Percentiles rank a stretch among this genome's conserved stretches.
Conservation (phyloP, 176 grass and related monocot species). For the Thinopyrum elongatum region DNA sequence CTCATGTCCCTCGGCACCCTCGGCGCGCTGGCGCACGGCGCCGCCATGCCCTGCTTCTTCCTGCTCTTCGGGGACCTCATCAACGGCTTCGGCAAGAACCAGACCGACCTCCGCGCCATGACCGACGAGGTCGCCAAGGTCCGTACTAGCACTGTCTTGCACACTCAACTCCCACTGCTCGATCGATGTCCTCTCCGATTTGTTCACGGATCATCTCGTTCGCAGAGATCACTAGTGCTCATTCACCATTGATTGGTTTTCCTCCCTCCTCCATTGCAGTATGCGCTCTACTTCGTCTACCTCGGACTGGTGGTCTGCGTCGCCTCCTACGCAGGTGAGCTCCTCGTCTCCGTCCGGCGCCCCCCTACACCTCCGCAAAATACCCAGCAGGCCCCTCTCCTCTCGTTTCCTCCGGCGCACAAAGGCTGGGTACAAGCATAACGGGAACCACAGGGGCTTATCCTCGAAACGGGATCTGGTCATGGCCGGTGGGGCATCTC, state of each 20-base stretch:
- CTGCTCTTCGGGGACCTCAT: constrained; percentile 95
- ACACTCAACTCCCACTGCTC: neutral
- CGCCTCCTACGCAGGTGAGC: constrained; percentile 83
- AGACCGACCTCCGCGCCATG: constrained; percentile 82
- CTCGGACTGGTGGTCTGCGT: constrained; percentile 86
- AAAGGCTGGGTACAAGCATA: neutral
- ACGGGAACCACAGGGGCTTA: neutral
- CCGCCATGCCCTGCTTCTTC: constrained; percentile 99
- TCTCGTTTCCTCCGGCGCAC: neutral
- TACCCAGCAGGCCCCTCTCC: neutral
- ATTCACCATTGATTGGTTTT: neutral
- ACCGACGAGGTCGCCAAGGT: constrained; percentile 99
- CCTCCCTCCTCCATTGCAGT: constrained; percentile 40
- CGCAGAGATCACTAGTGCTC: neutral
- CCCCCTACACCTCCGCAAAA: neutral
- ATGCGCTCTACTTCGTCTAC: constrained; percentile 97
- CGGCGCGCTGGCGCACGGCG: constrained; percentile 81
- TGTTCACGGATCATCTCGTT: neutral
- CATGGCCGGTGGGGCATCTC: constrained; percentile 50
- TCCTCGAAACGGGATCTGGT: constrained; percentile 26
- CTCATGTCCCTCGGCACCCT: constrained; percentile 76
- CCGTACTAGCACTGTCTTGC: neutral
- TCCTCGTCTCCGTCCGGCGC: constrained; percentile 15
- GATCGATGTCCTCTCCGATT: neutral
- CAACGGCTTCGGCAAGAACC: constrained; percentile 98